Percentiles rank a stretch among this genome's conserved stretches.
Evolutionary conservation across 148 eudicot species (phyloP).

Genomic region (Drosera capensis): DNA sequence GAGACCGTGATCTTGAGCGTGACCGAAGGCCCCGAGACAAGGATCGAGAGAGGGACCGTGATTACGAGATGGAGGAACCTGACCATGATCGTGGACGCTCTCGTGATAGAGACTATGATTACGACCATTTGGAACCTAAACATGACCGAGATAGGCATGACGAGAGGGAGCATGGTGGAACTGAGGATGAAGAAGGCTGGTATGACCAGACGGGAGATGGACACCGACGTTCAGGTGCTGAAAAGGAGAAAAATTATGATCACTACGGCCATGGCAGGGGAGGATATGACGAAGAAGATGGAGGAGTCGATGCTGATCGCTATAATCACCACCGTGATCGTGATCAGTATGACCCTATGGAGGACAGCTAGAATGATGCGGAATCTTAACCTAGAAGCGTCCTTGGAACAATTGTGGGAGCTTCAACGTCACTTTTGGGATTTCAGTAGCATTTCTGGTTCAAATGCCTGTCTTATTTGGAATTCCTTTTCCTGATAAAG

Average conservation of each 20-base stretch:
- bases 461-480: too few relatives aligned
- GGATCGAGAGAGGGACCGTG: conserved; percentile 43
- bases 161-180: conserved; percentile 32
- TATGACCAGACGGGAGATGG: conserved; percentile 42
- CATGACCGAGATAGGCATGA: conserved; percentile 51
- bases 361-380: conserved; percentile 30
- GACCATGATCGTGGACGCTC: conserved; percentile 64
- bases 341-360: conserved; percentile 40
- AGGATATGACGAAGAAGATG: conserved; percentile 25
- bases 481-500: too few relatives aligned
- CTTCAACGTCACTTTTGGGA: too few relatives aligned
- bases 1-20: conserved; percentile 36
- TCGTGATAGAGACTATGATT: conserved; percentile 60
- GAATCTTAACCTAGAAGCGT: too few relatives aligned
- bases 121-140: conserved; percentile 46
- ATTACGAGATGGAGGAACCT: conserved; percentile 36
- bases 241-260: conserved; percentile 33
- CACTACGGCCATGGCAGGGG: conserved; percentile 24
- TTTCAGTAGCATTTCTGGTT: too few relatives aligned
- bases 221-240: conserved; percentile 21
- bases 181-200: conserved; percentile 44
- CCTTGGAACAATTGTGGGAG: too few relatives aligned
- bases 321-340: conserved; percentile 28
- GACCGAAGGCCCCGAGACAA: conserved; percentile 39
- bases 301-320: conserved; percentile 28